Base-by-base conservation (phyloP, 2,329 filamentous ascomycete genomes). In the Cladosporium halotolerans region DNA sequence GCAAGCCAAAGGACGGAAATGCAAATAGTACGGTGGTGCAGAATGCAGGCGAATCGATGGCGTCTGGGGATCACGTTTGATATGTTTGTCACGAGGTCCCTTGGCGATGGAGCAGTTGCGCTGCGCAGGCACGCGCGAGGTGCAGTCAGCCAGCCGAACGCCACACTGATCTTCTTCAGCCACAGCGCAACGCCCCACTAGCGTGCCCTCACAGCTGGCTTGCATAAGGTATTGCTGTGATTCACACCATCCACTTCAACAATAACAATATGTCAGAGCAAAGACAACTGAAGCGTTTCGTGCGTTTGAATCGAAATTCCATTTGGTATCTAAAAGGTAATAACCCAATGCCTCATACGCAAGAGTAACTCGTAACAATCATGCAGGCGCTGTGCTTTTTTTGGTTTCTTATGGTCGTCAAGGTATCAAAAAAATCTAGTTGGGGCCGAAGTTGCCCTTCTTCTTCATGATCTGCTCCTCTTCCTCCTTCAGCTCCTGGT, bases 401-500 rank as follows among this genome's bases (percentile, higher is more conserved):
- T 50, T 42, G 31, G 31, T 50, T 28, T 28, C 23, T 28, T 28
- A 28, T 28, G 23, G 23, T 28, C 23, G 23, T 28, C 23, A 28
- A 28, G 23, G 23, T 28, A 28, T 28, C 7, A 39, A 9, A 39
- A 39, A 39, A 44, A 49, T 57, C 53, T 65, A 60, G 59, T 67
- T 62, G 14, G 64, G 62, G 36, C 67, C 67, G 45, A 66, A 71
- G 45, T 55, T 46, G 19, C 81, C 79, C 76, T 87, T 88, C 67
- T 76, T 78, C 71, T 75, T 78, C 57, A 89, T 63, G 51, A 78
- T 71, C 59, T 78, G 80, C 64, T 86, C 80, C 55, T 90, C 86
- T 63, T 89, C 86, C 4, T 80, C 79, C 64, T 79, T 74, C 44
- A 90, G 60, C 70, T 86, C 67, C 54, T 86, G 80, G 68, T 90